These are phyloP conservation scores for Exutisphaerella laricina DNA, from an alignment of 2,329 filamentous ascomycete genomes.

Conservation along the genomic window DNA sequence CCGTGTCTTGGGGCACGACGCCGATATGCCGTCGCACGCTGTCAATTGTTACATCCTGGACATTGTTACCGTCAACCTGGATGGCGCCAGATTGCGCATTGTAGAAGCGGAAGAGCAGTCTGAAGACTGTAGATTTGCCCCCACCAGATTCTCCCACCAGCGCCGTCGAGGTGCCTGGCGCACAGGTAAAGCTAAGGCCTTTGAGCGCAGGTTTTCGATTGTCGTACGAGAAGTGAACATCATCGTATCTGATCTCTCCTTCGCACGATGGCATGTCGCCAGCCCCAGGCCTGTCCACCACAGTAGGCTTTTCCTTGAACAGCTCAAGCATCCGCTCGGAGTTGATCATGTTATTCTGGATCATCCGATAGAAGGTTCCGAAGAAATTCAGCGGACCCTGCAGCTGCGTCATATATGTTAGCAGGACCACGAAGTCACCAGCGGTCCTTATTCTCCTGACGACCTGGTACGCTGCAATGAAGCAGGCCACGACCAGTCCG, in stretches of 20 bases:
- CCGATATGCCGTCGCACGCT: constrained; percentile 88
- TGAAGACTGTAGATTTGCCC: constrained; percentile 94
- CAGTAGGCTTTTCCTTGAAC: constrained; percentile 92
- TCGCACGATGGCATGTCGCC: constrained; percentile 60
- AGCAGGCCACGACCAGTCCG: constrained; percentile 61
- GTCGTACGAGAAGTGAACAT: constrained; percentile 90
- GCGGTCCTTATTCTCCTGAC: constrained; percentile 55
- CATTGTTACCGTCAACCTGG: constrained; percentile 75
- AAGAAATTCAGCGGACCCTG: constrained; percentile 68
- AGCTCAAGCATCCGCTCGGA: constrained; percentile 90
- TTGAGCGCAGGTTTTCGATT: constrained; percentile 76
- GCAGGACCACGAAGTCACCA: constrained; percentile 64
- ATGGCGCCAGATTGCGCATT: constrained; percentile 76
- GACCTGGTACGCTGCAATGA: constrained; percentile 66
- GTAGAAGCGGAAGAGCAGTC: constrained; percentile 94
- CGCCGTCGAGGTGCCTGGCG: constrained; percentile 86
- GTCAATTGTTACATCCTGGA: constrained; percentile 77
- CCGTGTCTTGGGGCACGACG: constrained; percentile 93
- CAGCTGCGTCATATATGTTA: constrained; percentile 70
- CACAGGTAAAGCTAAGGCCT: constrained; percentile 77
- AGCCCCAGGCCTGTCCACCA: constrained; percentile 69
- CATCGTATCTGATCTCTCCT: constrained; percentile 79
- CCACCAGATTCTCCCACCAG: constrained; percentile 95
- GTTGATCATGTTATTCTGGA: constrained; percentile 96
- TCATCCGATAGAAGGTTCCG: constrained; percentile 90